Evolutionary conservation across 495 filamentous ascomycete species (phyloP).

Genomic region (Xylaria longipes): DNA sequence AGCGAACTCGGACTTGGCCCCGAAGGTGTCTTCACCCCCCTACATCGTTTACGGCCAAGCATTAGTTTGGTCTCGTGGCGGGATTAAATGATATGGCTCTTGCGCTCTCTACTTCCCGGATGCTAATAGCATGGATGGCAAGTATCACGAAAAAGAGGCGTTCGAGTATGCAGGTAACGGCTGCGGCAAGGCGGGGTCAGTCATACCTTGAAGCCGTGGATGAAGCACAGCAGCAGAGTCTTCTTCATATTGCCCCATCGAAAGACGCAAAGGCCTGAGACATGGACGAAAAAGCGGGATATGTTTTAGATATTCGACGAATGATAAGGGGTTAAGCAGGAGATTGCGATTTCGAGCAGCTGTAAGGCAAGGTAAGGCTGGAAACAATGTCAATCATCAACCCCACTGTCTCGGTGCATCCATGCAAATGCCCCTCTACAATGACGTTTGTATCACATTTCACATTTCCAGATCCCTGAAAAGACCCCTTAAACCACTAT

Average conservation of each 20-base stretch:
- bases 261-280: slow-evolving; percentile 15
- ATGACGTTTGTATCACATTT: slow-evolving; percentile 29
- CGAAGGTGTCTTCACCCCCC: slow-evolving; percentile 91
- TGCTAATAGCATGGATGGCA: background rate
- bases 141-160: background rate
- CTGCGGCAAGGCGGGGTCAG: background rate
- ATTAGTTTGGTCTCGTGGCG: background rate
- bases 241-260: slow-evolving; percentile 73
- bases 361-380: background rate
- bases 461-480: background rate
- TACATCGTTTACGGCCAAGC: slow-evolving; percentile 41
- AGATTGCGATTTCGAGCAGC: slow-evolving; percentile 4
- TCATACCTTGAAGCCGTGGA: slow-evolving; percentile 95
- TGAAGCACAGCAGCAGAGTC: slow-evolving; percentile 88
- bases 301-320: background rate
- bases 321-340: background rate
- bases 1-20: slow-evolving; percentile 66
- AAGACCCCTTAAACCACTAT: slow-evolving; percentile 11
- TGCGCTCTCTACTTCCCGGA: background rate
- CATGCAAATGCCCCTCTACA: slow-evolving; percentile 26
- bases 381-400: background rate
- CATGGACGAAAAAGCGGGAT: background rate
- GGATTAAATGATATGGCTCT: background rate
- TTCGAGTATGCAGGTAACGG: background rate
- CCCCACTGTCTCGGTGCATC: slow-evolving; percentile 25